phyloP scores from a whole-genome alignment of 2,329 filamentous ascomycete genomes.

The Colletotrichum sublineola region DNA sequence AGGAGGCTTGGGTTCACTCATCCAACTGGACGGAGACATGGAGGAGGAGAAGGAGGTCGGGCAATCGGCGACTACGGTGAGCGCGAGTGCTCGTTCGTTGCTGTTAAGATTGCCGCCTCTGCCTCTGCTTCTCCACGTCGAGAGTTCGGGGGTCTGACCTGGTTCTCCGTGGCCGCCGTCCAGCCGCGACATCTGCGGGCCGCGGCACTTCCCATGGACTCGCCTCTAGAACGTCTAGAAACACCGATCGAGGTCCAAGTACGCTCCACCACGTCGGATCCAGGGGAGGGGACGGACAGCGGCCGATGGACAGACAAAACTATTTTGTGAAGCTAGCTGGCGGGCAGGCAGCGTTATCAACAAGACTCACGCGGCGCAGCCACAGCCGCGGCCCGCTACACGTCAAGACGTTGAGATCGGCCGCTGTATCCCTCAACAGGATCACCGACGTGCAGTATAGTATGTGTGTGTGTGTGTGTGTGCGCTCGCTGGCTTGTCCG shows the following conservation, averaged over 20 bases:
- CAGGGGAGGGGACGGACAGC: background rate
- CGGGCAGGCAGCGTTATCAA: too few species aligned
- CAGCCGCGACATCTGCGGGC: slow-evolving; percentile 13
- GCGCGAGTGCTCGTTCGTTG: background rate
- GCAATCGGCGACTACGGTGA: slow-evolving; percentile 9
- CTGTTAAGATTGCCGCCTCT: background rate
- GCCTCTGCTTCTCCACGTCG: background rate
- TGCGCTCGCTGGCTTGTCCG: slow-evolving; percentile 4
- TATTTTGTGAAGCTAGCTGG: background rate
- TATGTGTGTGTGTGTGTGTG: background rate
- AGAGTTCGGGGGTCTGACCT: background rate
- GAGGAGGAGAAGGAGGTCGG: background rate
- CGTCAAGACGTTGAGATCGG: background rate
- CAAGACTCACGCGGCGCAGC: background rate
- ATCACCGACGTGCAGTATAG: slow-evolving; percentile 19
- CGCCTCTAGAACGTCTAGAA: slow-evolving; percentile 19
- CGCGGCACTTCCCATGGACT: slow-evolving; percentile 1
- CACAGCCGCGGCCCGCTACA: background rate
- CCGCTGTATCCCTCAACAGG: background rate
- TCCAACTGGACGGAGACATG: background rate
- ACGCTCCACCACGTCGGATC: background rate
- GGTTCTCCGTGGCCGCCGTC: background rate
- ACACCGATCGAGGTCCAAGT: slow-evolving; percentile 1
- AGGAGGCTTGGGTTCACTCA: slow-evolving; percentile 8
- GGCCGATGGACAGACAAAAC: background rate